Evolutionary conservation across 441 rosid genomes (phyloP).

Genomic region (Hura crepitans): DNA sequence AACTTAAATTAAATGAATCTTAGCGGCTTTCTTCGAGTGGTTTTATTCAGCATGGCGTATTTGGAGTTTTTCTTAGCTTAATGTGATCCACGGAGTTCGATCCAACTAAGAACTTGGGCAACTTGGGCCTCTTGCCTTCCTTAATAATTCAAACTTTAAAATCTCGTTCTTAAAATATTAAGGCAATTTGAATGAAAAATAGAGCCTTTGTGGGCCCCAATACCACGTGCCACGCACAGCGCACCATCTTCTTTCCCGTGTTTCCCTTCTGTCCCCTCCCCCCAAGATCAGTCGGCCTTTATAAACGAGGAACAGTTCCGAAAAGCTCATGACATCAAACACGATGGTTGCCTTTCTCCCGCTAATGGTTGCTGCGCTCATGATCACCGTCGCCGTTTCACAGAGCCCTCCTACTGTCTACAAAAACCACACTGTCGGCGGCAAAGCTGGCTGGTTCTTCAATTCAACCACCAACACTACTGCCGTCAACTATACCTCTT

Average conservation of each 20-base stretch:
- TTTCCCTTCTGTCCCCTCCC: background rate
- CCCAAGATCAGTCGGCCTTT: background rate
- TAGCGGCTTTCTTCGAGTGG: too few species aligned
- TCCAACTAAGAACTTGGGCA: constrained; percentile 11
- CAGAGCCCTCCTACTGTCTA: constrained; percentile 33
- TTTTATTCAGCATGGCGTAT: too few species aligned
- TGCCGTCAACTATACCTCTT: constrained; percentile 44
- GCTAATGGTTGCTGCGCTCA: constrained; percentile 28
- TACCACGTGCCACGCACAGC: constrained; percentile 10
- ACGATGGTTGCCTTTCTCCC: constrained; percentile 7
- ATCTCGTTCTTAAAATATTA: too few species aligned
- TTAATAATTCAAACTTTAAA: constrained; percentile 24
- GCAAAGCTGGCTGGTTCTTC: constrained; percentile 51
- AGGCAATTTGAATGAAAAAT: background rate
- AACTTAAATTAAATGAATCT: too few species aligned
- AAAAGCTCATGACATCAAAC: background rate
- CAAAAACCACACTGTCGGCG: constrained; percentile 59
- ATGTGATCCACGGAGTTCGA: too few species aligned
- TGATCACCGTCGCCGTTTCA: constrained; percentile 29
- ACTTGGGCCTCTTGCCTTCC: too few species aligned
- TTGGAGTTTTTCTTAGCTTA: too few species aligned
- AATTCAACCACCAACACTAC: constrained; percentile 42
- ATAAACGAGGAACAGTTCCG: background rate
- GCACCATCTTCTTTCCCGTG: background rate
- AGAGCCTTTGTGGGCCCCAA: background rate